Conservation (phyloP, 805 yeast genomes). For the Hermanozyma aechmeae region DNA sequence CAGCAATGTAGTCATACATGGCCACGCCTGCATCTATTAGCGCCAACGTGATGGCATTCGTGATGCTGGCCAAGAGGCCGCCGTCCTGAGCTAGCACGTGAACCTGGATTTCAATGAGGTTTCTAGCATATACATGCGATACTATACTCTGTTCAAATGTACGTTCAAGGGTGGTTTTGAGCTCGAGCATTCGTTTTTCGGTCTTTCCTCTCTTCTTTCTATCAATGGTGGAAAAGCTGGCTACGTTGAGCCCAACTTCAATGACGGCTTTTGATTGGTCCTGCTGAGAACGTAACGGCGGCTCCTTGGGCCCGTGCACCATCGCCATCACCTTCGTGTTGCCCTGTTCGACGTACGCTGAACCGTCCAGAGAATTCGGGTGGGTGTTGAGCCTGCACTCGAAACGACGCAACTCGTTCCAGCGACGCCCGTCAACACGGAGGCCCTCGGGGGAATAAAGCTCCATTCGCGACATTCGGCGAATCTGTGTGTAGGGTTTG, state of each 20-base stretch:
- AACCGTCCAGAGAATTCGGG: constrained; percentile 82
- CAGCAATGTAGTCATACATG: constrained; percentile 81
- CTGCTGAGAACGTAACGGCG: constrained; percentile 44
- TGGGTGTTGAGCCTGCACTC: constrained; percentile 81
- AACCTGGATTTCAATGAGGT: constrained; percentile 64
- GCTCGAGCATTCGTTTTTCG: constrained; percentile 64
- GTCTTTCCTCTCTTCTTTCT: constrained; percentile 60
- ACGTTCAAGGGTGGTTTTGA: constrained; percentile 55
- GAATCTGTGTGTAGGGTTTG: no score
- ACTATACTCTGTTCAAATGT: constrained; percentile 71
- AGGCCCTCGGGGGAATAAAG: constrained; percentile 93
- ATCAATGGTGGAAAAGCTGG: constrained; percentile 74
- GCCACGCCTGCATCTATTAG: constrained; percentile 93
- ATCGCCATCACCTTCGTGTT: constrained; percentile 79
- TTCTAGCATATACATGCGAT: constrained; percentile 69
- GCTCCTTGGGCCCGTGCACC: constrained; percentile 88
- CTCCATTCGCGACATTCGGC: constrained; percentile 71
- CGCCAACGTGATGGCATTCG: constrained; percentile 83
- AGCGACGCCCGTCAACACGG: constrained; percentile 86
- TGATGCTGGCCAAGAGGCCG: constrained; percentile 67
- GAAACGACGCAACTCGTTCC: constrained; percentile 85
- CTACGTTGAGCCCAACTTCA: constrained; percentile 56
- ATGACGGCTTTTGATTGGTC: constrained; percentile 47
- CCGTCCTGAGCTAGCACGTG: constrained; percentile 89
- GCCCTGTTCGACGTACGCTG: constrained; percentile 87